Percentiles rank a stretch among this genome's conserved stretches.
phyloP scores from a whole-genome alignment of 164 flowering plant genomes.

The Hamamelis virginiana region DNA sequence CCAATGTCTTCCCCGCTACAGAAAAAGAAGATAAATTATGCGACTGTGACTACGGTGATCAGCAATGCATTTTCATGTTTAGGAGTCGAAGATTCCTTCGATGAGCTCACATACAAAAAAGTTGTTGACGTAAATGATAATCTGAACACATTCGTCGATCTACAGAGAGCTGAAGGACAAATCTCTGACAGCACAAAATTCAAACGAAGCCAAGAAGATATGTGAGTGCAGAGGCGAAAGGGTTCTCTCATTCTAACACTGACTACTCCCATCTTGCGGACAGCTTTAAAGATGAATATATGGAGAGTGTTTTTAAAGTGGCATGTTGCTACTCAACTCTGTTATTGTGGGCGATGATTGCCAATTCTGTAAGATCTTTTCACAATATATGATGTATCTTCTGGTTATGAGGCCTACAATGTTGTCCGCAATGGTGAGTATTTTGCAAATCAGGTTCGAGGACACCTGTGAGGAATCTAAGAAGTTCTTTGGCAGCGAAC shows the following conservation, averaged over 20 bases:
- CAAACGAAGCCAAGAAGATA: slow-evolving; percentile 7
- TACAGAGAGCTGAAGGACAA: slow-evolving; percentile 17
- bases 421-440: slow-evolving; percentile 42
- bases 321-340: slow-evolving; percentile 35
- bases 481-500: slow-evolving; percentile 18
- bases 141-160: too few species aligned
- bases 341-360: slow-evolving; percentile 1
- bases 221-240: slow-evolving; percentile 12
- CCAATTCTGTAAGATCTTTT: slow-evolving; percentile 22
- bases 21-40: too few species aligned
- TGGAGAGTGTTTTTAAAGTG: slow-evolving; percentile 27
- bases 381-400: slow-evolving; percentile 45
- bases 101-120: too few species aligned
- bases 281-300: slow-evolving; percentile 22
- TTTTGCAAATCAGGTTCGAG: slow-evolving; percentile 33
- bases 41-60: too few species aligned
- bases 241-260: slow-evolving; percentile 2
- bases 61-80: too few species aligned
- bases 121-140: too few species aligned
- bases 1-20: too few species aligned
- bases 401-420: slow-evolving; percentile 33
- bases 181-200: neutral
- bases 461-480: slow-evolving; percentile 43
- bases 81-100: too few species aligned
- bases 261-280: neutral